Evolutionary conservation across 2,329 filamentous ascomycete species (phyloP), one percentile per base, ranked within the genome.

Genomic region (Podosphaera aphanis): DNA sequence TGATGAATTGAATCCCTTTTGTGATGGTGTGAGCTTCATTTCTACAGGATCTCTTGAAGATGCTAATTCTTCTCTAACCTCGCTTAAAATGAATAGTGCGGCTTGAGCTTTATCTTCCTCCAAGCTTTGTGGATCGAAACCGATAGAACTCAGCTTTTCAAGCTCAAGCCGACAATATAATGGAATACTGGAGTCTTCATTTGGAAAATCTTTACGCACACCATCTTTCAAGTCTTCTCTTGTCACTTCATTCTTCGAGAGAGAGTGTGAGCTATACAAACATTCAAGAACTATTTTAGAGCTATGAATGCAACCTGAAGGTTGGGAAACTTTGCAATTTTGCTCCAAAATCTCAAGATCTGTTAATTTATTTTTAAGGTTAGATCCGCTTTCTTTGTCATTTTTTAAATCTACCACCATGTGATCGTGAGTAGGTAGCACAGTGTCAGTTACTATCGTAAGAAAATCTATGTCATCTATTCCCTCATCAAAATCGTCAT

Each of bases 381-480:
- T 23, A 25, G 2, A 25, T 13, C 19, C 15, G 21, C n/a, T 25
- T 13, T n/a, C 10, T 2, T 27, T 13, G 23, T 19, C n/a, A 18
- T 41, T 21, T 16, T 18, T 33, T 19, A 5, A 19, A 3, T 43
- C 7, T 16, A 19, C 29, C 13, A 33, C 4, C 8, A 43, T 16
- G 7, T 13, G 3, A 4, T 43, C 15, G 3, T 31, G 23, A 43
- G 6, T 13, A 27, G 20, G 19, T 10, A 47, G 21, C 19, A 44
- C 16, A 35, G 35, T 5, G 36, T 51, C 46, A 13, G 51, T 40
- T 6, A 46, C 20, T 23, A 55, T 40, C 16, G 39, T 47, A 44
- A 56, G 47, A 21, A 57, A 25, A 48, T 59, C 55, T 19, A 47
- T 43, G 40, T 57, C 56, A 44, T 52, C 44, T 18, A 57, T 39